These are phyloP conservation scores for Picochlorum sp. DNA, from an alignment of 139 green algal species.

Conservation along the genomic window DNA sequence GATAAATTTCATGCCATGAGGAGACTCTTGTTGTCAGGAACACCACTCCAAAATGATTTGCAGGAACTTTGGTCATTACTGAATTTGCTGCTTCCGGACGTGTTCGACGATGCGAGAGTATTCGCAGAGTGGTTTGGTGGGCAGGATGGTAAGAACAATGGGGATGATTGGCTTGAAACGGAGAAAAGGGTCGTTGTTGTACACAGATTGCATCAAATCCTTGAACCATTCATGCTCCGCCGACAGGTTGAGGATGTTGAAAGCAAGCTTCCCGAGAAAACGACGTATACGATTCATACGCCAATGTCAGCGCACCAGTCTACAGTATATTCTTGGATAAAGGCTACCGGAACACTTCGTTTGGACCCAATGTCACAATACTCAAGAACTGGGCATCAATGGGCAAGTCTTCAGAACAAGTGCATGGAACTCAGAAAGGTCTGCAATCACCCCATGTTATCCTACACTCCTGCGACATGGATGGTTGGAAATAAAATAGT, in stretches of 20 bases:
- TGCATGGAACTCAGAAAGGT: slow-evolving; percentile 95
- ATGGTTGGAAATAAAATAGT: slow-evolving; percentile 43
- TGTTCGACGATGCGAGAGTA: slow-evolving; percentile 90
- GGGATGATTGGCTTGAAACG: slow-evolving; percentile 65
- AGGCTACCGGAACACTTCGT: slow-evolving; percentile 70
- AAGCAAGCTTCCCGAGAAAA: slow-evolving; percentile 80
- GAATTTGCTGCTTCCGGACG: slow-evolving; percentile 80
- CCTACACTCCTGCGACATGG: slow-evolving; percentile 55
- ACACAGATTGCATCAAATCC: slow-evolving; percentile 76
- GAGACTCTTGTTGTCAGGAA: slow-evolving; percentile 70
- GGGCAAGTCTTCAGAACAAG: slow-evolving; percentile 78
- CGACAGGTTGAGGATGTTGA: slow-evolving; percentile 88
- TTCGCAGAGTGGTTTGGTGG: slow-evolving; percentile 86
- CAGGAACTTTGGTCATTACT: slow-evolving; percentile 82
- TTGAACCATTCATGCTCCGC: slow-evolving; percentile 97
- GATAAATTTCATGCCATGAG: slow-evolving; percentile 59
- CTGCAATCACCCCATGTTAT: slow-evolving; percentile 94
- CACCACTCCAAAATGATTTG: slow-evolving; percentile 89
- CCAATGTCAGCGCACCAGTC: slow-evolving; percentile 69
- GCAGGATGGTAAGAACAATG: slow-evolving; percentile 16
- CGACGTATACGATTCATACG: slow-evolving; percentile 56
- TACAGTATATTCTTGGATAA: slow-evolving; percentile 85
- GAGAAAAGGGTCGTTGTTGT: slow-evolving; percentile 85
- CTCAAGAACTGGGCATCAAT: slow-evolving; percentile 42
- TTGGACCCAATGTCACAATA: slow-evolving; percentile 51